Evolutionary conservation across 768 basidiomycete genomes (phyloP).

Genomic region (Jaapia argillacea): DNA sequence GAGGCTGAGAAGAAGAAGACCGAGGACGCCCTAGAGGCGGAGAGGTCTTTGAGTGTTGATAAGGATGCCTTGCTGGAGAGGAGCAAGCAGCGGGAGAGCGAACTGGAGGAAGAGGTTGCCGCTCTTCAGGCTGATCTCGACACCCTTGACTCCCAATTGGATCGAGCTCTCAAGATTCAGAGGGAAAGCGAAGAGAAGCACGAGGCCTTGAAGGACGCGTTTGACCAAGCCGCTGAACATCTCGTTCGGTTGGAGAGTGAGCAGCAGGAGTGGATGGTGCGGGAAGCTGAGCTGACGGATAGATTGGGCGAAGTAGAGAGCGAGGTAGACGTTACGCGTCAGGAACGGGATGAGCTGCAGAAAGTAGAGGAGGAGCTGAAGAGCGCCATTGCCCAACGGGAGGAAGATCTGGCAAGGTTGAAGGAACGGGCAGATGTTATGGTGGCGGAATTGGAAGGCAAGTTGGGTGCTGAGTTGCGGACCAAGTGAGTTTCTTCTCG

Average conservation of each 20-base stretch:
- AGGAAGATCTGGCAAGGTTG: constrained; percentile 65
- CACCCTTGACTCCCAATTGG: constrained; percentile 76
- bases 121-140: constrained; percentile 79
- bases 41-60: constrained; percentile 69
- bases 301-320: constrained; percentile 48
- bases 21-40: constrained; percentile 73
- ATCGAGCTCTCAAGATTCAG: constrained; percentile 66
- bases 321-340: constrained; percentile 47
- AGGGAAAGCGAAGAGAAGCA: constrained; percentile 77
- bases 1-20: constrained; percentile 79
- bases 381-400: constrained; percentile 58
- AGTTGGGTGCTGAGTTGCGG: constrained; percentile 53
- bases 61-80: constrained; percentile 78
- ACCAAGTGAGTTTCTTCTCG: constrained; percentile 40
- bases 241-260: constrained; percentile 74
- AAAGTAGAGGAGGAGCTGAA: constrained; percentile 62
- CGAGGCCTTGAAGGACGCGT: constrained; percentile 56
- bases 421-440: constrained; percentile 66
- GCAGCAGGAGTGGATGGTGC: constrained; percentile 51
- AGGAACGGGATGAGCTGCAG: constrained; percentile 51
- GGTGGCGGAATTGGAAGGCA: constrained; percentile 59
- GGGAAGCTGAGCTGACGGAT: constrained; percentile 55
- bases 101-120: constrained; percentile 77
- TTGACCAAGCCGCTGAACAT: constrained; percentile 81
- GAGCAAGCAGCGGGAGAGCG: constrained; percentile 75